Conservation (phyloP, 768 basidiomycete genomes). For the Pluteus cervinus region DNA sequence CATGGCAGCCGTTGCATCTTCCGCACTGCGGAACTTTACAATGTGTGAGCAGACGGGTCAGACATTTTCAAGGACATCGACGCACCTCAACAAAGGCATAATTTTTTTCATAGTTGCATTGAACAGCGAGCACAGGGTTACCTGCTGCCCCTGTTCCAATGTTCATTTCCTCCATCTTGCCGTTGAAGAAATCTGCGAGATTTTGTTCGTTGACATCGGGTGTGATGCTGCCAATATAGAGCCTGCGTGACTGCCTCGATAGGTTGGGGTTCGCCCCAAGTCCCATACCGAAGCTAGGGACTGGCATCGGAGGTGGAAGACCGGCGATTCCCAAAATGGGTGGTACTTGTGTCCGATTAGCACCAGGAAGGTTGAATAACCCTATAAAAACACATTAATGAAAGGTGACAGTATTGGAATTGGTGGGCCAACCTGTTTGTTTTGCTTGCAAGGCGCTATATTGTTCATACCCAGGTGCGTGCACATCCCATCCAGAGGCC, state of each 20-base stretch:
- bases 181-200: constrained; percentile 90
- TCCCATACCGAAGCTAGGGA: constrained; percentile 82
- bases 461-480: constrained; percentile 92
- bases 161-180: constrained; percentile 90
- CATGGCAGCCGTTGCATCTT: constrained; percentile 96
- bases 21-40: constrained; percentile 90
- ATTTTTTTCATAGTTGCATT: constrained; percentile 98
- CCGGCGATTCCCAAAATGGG: constrained; percentile 79
- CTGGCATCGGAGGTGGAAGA: constrained; percentile 76
- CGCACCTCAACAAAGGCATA: constrained; percentile 97
- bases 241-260: constrained; percentile 86
- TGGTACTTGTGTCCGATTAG: constrained; percentile 83
- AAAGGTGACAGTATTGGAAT: constrained; percentile 3
- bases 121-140: constrained; percentile 88
- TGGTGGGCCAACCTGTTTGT: constrained; percentile 79
- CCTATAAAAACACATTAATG: constrained; percentile 38
- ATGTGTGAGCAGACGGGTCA: constrained; percentile 7
- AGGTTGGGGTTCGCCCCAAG: constrained; percentile 84
- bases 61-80: constrained; percentile 2
- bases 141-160: constrained; percentile 81
- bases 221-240: constrained; percentile 97
- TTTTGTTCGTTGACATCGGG: constrained; percentile 92
- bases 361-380: constrained; percentile 93
- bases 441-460: constrained; percentile 97
- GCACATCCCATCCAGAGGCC: constrained; percentile 94